A percentile compares a stretch with the other conserved stretches of the same genome.
These are phyloP conservation scores for Sorghum bicolor DNA, from an alignment of 176 grass and related monocot genomes.

Conservation along the genomic window Sorghum_bicolor_NCBIv3 NC_012872.2:71716001-71716500, in stretches of 20 bases:
- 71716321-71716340: background rate
- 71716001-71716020: background rate
- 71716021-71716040: background rate
- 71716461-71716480: too few species aligned
- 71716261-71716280: background rate
- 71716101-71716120: background rate
- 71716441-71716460: background rate
- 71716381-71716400: background rate
- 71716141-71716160: background rate
- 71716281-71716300: background rate
- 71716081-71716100: background rate
- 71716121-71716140: background rate
- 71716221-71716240: background rate
- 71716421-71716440: background rate
- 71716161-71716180: background rate
- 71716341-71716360: background rate
- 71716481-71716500: background rate
- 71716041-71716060: background rate
- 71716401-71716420: background rate
- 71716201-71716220: background rate
- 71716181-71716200: background rate
- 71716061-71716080: constrained; percentile 5
- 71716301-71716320: background rate
- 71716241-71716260: background rate
- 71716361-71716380: background rate